Evolutionary conservation across 108 stramenopile genomes (phyloP).

Genomic region (Cyclotella choctawhatcheeana): DNA sequence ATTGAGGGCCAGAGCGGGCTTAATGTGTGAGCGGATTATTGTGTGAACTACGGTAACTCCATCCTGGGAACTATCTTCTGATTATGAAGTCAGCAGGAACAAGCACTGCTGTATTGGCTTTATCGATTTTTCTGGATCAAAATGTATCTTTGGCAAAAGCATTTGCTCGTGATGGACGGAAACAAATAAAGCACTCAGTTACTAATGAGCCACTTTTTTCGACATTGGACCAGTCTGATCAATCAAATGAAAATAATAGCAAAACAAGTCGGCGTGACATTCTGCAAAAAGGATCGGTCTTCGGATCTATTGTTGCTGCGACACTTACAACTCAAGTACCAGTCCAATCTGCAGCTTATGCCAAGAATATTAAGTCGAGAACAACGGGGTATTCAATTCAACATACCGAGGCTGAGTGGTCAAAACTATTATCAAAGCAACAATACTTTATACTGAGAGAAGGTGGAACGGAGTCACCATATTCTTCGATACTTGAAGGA

Average conservation of each 20-base stretch:
- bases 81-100: too few species aligned
- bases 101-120: too few species aligned
- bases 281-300: neutral
- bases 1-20: too few species aligned
- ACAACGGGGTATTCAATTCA: conserved; percentile 63
- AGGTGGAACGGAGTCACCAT: conserved; percentile 80
- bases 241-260: neutral
- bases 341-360: conserved; percentile 7
- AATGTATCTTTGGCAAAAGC: neutral
- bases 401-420: conserved; percentile 76
- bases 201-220: neutral
- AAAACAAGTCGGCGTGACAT: conserved; percentile 19
- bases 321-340: conserved; percentile 8
- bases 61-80: too few species aligned
- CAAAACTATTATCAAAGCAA: conserved; percentile 50
- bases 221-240: neutral
- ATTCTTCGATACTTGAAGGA: conserved; percentile 68
- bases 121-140: too few species aligned
- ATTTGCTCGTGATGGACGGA: neutral
- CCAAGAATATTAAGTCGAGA: conserved; percentile 42
- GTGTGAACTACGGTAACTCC: too few species aligned
- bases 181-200: neutral
- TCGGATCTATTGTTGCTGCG: conserved; percentile 24
- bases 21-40: too few species aligned
- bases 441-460: conserved; percentile 77